Base-by-base conservation (phyloP, 2,329 filamentous ascomycete genomes). In the Apiospora phragmitis region DNA sequence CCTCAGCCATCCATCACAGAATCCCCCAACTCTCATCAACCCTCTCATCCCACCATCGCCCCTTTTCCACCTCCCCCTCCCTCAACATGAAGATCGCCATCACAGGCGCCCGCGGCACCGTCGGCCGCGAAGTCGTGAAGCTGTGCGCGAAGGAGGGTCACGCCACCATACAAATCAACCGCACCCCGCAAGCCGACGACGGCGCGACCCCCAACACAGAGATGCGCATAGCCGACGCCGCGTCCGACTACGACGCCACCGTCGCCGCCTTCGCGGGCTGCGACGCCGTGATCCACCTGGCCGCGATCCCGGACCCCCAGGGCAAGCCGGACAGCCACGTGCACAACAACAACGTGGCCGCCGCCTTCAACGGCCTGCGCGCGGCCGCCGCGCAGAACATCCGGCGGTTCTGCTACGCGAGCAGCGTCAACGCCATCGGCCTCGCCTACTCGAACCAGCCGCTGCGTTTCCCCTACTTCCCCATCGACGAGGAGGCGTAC, bases 71-170 rank as follows among this genome's bases (percentile, higher is more conserved):
- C 65, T 4, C 38, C 65, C 4, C 65, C 65, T 26, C 38, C 11
- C n/a, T 29, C 65, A 70, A 47, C 29, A 78, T 78, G 82, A 83
- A 78, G 79, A 83, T 78, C 78, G 83, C 82, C 71, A 84, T 77
- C 77, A 84, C 79, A 68, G 77, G 78, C 71, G 81, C 71, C 75
- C 80, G 77, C 77, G 77, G 80, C 74, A 78, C 74, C 32, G 78
- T 80, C 67, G 78, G 78, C 65, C 71, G 73, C 47, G 75, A 74
- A 29, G 72, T 77, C 26, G 79, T 81, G 65, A 77, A 79, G 72
- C 70, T 77, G 9, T 79, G 76, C 69, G 75, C 79, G 9, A 72
- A 79, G 9, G 75, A 77, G 65, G 80, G 78, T 59, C 77, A 81
- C 71, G 45, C 74, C 18, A 81, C 77, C 3, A 77, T 81, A 1